Conservation (phyloP, 2,329 filamentous ascomycete species). For the Emergomyces orientalis region DNA sequence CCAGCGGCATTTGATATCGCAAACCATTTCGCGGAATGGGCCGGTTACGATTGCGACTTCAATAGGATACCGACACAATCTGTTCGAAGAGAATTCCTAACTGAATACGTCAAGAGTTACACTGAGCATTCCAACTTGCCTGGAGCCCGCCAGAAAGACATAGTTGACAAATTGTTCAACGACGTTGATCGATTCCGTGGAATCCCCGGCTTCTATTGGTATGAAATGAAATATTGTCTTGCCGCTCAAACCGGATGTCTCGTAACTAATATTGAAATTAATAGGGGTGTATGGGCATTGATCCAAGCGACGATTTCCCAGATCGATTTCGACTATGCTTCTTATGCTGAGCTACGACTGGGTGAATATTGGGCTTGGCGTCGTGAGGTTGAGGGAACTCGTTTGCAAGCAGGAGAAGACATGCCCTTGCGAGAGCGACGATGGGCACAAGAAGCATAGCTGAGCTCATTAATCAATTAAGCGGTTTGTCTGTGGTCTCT, state of each 20-base stretch:
- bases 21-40: constrained; percentile 98
- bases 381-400: constrained; percentile 57
- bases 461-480: not conserved
- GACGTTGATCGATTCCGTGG: constrained; percentile 85
- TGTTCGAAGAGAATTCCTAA: constrained; percentile 70
- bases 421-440: constrained; percentile 66
- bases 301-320: constrained; percentile 91
- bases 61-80: constrained; percentile 66
- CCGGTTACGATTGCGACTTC: constrained; percentile 91
- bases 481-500: not conserved
- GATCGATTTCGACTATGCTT: constrained; percentile 94
- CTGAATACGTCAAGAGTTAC: constrained; percentile 73
- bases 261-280: not conserved
- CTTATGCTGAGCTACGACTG: constrained; percentile 75
- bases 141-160: constrained; percentile 45
- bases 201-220: constrained; percentile 74
- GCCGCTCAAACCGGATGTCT: not conserved
- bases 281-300: constrained; percentile 86
- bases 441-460: constrained; percentile 55
- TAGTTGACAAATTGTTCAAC: constrained; percentile 58
- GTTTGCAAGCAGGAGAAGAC: constrained; percentile 46
- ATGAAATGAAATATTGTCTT: constrained; percentile 9
- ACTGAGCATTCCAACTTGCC: constrained; percentile 40
- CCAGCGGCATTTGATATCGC: constrained; percentile 93
- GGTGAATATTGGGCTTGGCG: constrained; percentile 94